These are phyloP conservation scores for Mortierella sp. DNA, from an alignment of 371 early-diverging fungal species.

Conservation along the genomic window DNA sequence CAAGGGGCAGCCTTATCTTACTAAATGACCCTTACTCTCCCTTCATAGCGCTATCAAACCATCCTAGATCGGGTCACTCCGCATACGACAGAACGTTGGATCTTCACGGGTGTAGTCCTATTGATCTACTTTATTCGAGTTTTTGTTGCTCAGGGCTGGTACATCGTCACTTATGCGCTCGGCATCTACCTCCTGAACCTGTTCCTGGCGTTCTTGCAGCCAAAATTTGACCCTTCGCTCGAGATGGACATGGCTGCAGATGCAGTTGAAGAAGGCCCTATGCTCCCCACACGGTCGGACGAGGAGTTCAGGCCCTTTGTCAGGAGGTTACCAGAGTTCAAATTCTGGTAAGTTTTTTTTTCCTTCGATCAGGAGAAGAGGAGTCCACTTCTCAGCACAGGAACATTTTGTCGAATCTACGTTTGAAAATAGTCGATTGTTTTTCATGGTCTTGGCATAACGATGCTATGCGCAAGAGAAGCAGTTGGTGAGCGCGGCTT, in stretches of 20 bases:
- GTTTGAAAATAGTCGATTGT: too few species aligned
- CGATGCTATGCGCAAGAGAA: too few species aligned
- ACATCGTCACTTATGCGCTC: conserved; percentile 89
- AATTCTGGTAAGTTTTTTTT: conserved; percentile 87
- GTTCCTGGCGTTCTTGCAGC: conserved; percentile 94
- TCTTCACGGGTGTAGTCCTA: conserved; percentile 67
- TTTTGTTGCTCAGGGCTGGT: conserved; percentile 90
- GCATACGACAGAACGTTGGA: conserved; percentile 81
- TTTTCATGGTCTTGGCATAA: too few species aligned
- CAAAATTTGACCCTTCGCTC: conserved; percentile 95
- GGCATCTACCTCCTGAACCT: conserved; percentile 96
- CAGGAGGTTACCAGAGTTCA: conserved; percentile 98
- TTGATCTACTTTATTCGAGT: conserved; percentile 86
- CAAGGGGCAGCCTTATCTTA: too few species aligned
- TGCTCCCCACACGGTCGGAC: conserved; percentile 87
- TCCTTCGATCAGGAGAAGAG: too few species aligned
- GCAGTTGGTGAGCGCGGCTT: too few species aligned
- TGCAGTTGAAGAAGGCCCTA: conserved; percentile 73
- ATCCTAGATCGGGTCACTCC: conserved; percentile 86
- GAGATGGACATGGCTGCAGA: conserved; percentile 80
- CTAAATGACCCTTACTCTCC: too few species aligned
- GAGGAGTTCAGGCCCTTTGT: conserved; percentile 99
- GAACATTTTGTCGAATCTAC: too few species aligned
- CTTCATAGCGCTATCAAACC: conserved; percentile 69
- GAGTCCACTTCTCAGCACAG: too few species aligned